Percentiles rank a stretch among this genome's conserved stretches.
Conservation (phyloP, 768 basidiomycete genomes). For the Pleurotus ostreatus region DNA sequence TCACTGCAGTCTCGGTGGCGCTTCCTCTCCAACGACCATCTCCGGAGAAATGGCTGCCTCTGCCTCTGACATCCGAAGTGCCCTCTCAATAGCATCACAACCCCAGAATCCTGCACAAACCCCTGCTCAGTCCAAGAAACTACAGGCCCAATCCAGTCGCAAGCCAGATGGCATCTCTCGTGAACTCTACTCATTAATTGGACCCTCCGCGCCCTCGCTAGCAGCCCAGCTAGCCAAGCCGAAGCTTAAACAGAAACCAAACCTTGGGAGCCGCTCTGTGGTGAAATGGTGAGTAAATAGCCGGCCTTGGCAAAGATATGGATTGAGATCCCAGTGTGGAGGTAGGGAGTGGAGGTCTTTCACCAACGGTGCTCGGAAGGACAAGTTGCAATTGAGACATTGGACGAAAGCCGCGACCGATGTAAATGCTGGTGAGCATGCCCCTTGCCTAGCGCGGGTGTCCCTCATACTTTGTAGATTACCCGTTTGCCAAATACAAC, state of each 20-base stretch:
- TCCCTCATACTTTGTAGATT: constrained; percentile 41
- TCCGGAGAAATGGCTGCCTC: constrained; percentile 51
- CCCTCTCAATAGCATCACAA: constrained; percentile 59
- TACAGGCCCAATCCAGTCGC: constrained; percentile 33
- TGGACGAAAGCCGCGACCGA: constrained; percentile 73
- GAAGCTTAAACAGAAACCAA: constrained; percentile 83
- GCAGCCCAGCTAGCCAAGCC: constrained; percentile 78
- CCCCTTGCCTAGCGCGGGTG: not conserved
- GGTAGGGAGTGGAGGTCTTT: constrained; percentile 77
- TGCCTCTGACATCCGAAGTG: constrained; percentile 81
- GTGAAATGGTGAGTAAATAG: constrained; percentile 62
- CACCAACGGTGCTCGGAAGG: constrained; percentile 64
- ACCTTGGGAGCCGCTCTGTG: constrained; percentile 55
- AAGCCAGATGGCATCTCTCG: constrained; percentile 91
- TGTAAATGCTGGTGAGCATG: constrained; percentile 46
- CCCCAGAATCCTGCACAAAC: constrained; percentile 30
- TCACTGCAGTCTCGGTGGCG: not conserved
- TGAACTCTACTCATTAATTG: constrained; percentile 92
- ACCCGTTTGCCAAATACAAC: constrained; percentile 83
- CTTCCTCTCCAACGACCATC: constrained; percentile 26
- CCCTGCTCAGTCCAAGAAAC: constrained; percentile 47
- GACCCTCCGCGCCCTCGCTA: constrained; percentile 86
- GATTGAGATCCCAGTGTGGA: not conserved
- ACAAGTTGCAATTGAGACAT: constrained; percentile 69
- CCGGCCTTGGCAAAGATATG: not conserved